Conservation (phyloP, 2,329 filamentous ascomycete genomes). For the Ceratocystis diversiconidia region DNA sequence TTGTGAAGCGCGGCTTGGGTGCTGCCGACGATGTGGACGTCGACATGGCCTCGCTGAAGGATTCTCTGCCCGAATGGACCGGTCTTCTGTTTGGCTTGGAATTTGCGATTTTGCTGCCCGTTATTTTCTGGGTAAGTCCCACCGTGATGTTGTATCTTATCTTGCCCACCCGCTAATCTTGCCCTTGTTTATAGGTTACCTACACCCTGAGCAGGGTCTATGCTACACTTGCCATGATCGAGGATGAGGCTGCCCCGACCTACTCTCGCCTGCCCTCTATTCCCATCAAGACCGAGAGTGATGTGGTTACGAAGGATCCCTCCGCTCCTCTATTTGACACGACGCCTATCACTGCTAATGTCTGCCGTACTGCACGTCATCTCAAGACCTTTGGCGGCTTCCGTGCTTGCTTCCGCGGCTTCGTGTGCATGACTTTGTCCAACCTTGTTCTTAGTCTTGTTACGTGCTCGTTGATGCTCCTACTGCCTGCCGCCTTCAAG, state of each 20-base stretch:
- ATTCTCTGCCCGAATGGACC: slow-evolving; percentile 5
- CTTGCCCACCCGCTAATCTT: background rate
- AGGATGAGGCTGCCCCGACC: slow-evolving; percentile 41
- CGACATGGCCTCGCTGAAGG: slow-evolving; percentile 3
- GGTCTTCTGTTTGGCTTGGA: slow-evolving; percentile 6
- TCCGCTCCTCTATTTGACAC: slow-evolving; percentile 24
- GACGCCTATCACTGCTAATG: slow-evolving; percentile 35
- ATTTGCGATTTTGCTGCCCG: background rate
- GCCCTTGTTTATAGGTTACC: slow-evolving; percentile 26
- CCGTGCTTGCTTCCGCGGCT: slow-evolving; percentile 51
- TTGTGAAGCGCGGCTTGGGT: slow-evolving; percentile 8
- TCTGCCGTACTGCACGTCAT: slow-evolving; percentile 37
- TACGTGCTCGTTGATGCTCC: slow-evolving; percentile 21
- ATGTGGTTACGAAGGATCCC: slow-evolving; percentile 23
- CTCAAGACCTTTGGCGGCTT: slow-evolving; percentile 51
- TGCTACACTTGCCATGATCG: slow-evolving; percentile 42
- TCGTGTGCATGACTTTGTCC: slow-evolving; percentile 35
- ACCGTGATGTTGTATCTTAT: background rate
- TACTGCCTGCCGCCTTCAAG: slow-evolving; percentile 26
- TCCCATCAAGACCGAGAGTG: slow-evolving; percentile 23
- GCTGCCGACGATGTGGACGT: background rate
- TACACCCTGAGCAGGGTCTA: slow-evolving; percentile 40
- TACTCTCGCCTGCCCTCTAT: slow-evolving; percentile 39
- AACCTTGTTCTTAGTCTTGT: slow-evolving; percentile 33
- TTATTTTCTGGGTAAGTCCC: slow-evolving; percentile 15